Base-by-base conservation (phyloP, 2,329 filamentous ascomycete genomes). In the Aspergillus fischeri region DNA sequence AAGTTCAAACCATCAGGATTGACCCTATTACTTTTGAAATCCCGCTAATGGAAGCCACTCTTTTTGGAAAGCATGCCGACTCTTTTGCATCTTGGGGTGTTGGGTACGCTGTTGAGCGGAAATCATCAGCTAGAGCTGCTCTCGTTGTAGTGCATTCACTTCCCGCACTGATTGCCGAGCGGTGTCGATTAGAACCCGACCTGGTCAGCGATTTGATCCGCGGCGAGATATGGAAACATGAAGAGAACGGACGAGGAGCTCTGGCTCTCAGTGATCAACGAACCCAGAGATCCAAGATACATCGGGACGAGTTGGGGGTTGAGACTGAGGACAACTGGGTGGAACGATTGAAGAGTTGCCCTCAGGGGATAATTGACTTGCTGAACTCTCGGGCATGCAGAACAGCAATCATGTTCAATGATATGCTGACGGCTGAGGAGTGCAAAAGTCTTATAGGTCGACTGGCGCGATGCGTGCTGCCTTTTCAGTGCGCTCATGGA, bases 41-140 rank as follows among this genome's bases (percentile, higher is more conserved):
- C 1, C 80, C 86, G 0, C 52, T 64, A 0, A 77, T 80, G 27
- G 93, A 97, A 63, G 70, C 75, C 2, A 58, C 72, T 0, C 75
- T 91, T 2, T 82, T 97, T 25, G 68, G 70, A 25, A 77, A 73
- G 1, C 78, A 85, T 53, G 76, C 72, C 0, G 53, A 69, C 0
- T 80, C 86, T 61, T 92, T 97, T 63, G 75, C 77, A 6, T 72
- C 77, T 4, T 97, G 93, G 92, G 92, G 91, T 0, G 83, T 96
- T 25, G 60, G 80, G 1, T 91, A 89, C 68, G 78, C 83, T n/a
- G 56, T 85, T 2, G 56, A 63, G 28, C 38, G 59, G 24, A 55
- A 56, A 6, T 24, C 57, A 42, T 55, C 25, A 28, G 59, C 58
- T 29, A 38, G n/a, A 14, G 55, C 58, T 17, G 55, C 54, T 2